phyloP scores from a whole-genome alignment of 352 stramenopile species.

The Phytopythium helicoides region DNA sequence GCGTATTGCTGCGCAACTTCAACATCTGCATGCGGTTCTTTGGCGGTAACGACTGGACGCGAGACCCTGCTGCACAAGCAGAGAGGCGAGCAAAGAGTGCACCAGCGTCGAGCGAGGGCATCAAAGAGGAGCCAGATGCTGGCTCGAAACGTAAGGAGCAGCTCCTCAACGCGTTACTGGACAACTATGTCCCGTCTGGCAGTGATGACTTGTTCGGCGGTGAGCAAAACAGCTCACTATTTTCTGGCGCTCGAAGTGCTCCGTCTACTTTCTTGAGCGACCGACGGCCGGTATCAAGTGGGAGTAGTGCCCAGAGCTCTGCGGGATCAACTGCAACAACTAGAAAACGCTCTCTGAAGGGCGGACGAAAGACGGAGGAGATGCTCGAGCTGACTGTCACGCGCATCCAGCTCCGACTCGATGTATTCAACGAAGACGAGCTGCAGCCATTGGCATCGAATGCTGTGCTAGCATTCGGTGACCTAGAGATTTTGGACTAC shows the following conservation, averaged over 20 bases:
- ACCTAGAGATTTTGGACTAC: conserved; percentile 86
- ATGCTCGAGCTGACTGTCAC: conserved; percentile 85
- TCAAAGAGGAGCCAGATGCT: background rate
- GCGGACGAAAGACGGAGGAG: conserved; percentile 83
- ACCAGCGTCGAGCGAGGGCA: background rate
- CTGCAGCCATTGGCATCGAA: conserved; percentile 72
- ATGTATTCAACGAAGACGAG: conserved; percentile 81
- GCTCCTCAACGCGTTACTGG: conserved; percentile 71
- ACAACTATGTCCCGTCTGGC: conserved; percentile 79
- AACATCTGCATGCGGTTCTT: conserved; percentile 90
- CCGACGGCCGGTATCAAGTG: conserved; percentile 8
- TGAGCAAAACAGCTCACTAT: conserved; percentile 32
- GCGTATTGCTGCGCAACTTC: conserved; percentile 84
- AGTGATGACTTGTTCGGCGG: conserved; percentile 51
- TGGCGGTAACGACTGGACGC: conserved; percentile 77
- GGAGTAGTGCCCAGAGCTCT: background rate
- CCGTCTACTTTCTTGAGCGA: conserved; percentile 17
- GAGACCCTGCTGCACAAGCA: conserved; percentile 20
- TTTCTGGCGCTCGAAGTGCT: conserved; percentile 34
- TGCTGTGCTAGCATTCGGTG: conserved; percentile 66
- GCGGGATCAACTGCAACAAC: conserved; percentile 5
- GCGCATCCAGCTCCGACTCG: conserved; percentile 79
- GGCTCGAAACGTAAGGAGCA: conserved; percentile 53
- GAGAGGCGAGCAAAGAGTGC: background rate
- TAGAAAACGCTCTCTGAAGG: conserved; percentile 68